Evolutionary conservation across 805 yeast species (phyloP).

Genomic region (Myxozyma neotropica): DNA sequence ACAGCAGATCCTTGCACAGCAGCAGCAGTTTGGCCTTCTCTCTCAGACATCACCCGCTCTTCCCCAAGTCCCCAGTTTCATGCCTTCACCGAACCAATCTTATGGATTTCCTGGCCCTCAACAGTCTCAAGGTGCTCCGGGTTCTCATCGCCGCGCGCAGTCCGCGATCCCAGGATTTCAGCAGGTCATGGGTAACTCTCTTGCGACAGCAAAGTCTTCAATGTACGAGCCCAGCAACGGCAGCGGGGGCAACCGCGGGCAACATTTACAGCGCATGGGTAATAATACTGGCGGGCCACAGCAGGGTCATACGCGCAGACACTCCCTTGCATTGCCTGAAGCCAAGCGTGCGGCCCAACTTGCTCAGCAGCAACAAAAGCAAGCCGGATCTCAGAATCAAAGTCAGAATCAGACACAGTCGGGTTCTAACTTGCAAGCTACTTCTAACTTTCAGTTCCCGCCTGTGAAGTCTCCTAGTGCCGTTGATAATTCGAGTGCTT

Average conservation of each 20-base stretch:
- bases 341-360: constrained; percentile 97
- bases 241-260: constrained; percentile 22
- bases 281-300: constrained; percentile 12
- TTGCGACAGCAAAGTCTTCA: not conserved
- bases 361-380: constrained; percentile 63
- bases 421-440: constrained; percentile 8
- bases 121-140: constrained; percentile 4
- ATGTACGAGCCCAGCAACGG: constrained; percentile 9
- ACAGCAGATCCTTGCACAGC: constrained; percentile 78
- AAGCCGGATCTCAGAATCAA: constrained; percentile 6
- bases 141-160: constrained; percentile 44
- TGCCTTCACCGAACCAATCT: constrained; percentile 19
- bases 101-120: constrained; percentile 14
- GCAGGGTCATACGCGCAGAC: constrained; percentile 85
- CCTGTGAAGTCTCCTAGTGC: constrained; percentile 15
- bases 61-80: constrained; percentile 19
- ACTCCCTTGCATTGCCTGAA: constrained; percentile 86
- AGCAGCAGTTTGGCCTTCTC: constrained; percentile 47
- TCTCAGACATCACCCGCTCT: constrained; percentile 27
- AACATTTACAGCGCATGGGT: constrained; percentile 16
- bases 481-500: constrained; percentile 6
- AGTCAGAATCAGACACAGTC: not conserved
- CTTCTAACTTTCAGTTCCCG: constrained; percentile 30
- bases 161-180: constrained; percentile 37
- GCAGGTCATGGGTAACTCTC: constrained; percentile 22